Evolutionary conservation across 2,329 filamentous ascomycete genomes (phyloP).

Genomic region (Botryotinia convoluta): DNA sequence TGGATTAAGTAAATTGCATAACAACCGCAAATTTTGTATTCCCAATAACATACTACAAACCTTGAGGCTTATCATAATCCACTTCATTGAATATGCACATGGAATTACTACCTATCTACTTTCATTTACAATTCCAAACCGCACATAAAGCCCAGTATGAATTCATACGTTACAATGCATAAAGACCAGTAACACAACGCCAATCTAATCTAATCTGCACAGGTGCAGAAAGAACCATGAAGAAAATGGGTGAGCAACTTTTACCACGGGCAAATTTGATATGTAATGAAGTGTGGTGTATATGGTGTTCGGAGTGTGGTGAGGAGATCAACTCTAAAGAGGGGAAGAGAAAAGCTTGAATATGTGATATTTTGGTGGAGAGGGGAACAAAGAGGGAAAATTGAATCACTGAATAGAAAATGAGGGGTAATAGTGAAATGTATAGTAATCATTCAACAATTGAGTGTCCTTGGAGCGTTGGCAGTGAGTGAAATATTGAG

Average conservation of each 20-base stretch:
- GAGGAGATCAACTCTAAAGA: background rate
- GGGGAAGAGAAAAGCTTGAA: background rate
- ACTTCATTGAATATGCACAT: background rate
- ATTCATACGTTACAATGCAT: background rate
- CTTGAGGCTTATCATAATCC: background rate
- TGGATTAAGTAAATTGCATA: background rate
- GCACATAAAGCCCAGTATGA: background rate
- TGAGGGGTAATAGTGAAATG: background rate
- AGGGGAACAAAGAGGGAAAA: background rate
- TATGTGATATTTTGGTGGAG: background rate
- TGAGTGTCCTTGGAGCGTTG: background rate
- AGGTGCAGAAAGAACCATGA: background rate
- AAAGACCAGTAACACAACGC: background rate
- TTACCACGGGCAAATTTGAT: background rate
- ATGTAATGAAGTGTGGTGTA: background rate
- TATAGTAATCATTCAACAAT: background rate
- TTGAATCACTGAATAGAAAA: background rate
- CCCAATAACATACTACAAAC: background rate
- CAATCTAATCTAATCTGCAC: conserved; percentile 5
- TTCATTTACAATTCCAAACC: background rate
- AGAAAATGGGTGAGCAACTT: background rate
- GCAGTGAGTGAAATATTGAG: background rate
- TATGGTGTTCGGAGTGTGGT: background rate
- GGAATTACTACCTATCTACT: background rate
- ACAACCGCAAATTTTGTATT: background rate